Evolutionary conservation across 208 protist species (phyloP), one percentile per base, ranked within the genome.

Genomic region (Leishmania amazonensis): DNA sequence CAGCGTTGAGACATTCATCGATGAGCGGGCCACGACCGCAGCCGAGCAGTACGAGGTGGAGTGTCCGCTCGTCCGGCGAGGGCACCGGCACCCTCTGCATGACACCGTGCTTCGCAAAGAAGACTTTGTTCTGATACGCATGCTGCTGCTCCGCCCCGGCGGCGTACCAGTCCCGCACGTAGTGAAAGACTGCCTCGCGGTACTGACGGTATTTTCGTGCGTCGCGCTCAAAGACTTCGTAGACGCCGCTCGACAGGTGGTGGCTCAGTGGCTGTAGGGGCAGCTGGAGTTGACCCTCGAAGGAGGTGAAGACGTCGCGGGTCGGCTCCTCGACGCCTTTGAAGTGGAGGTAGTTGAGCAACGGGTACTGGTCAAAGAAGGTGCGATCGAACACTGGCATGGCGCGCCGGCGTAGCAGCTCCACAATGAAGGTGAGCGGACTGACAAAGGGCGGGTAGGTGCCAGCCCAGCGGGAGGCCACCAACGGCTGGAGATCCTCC

Each of bases 141-240:
- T 94, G 89, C 73, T 92, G 88, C 42, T 72, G 85, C 40, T 70
- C 77, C 24, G 80, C 62, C 67, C 79, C 83, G 5, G 81, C 78
- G 1, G 57, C 17, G 58, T 86, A 75, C 88, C 92, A 94, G 75
- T 98, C 93, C 42, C 62, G 60, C 40, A 96, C 83, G 80, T 94
- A 98, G 31, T 81, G 73, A 15, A 79, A 79, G 53, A 99, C 70
- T 0, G 98, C 98, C 42, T 93, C 74, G 78, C 99, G 83, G 89
- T 99, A 99, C 76, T 93, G 88, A 3, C 76, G 42, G 83, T 99
- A 99, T 90, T 99, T 99, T 79, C 95, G 85, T 13, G 97, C 91
- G 86, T 99, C 99, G 60, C 94, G 84, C 93, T 99, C 99, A 87
- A 99, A 99, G 0, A 99, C 95, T 82, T 99, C 99, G 93, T 99